Evolutionary conservation across 768 basidiomycete genomes (phyloP).

Genomic region (Hypholoma fasciculare): DNA sequence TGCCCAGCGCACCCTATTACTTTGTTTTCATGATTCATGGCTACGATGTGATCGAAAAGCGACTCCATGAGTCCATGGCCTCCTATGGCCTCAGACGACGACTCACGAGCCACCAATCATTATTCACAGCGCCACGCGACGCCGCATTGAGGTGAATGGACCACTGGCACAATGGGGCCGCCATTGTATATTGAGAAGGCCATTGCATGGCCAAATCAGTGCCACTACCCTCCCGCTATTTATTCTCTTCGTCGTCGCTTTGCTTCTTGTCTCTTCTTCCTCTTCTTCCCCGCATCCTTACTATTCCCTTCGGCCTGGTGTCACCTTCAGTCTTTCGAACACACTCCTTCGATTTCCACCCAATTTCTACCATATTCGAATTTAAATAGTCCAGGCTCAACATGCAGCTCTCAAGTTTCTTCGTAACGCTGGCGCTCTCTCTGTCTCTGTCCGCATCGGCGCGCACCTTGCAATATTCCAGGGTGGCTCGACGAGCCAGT

Average conservation of each 20-base stretch:
- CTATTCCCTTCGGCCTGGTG: conserved; percentile 15
- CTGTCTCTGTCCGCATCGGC: conserved; percentile 32
- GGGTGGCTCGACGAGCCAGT: conserved; percentile 28
- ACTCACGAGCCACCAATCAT: too few relatives aligned
- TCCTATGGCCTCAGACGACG: too few relatives aligned
- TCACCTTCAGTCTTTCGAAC: conserved; percentile 6
- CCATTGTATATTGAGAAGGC: too few relatives aligned
- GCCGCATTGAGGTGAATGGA: too few relatives aligned
- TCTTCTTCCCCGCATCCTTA: conserved; percentile 1
- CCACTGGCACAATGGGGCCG: too few relatives aligned
- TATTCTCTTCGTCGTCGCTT: background rate
- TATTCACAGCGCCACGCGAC: too few relatives aligned
- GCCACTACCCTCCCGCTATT: background rate
- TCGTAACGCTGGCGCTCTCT: conserved; percentile 35
- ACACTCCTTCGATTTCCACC: background rate
- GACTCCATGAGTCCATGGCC: too few relatives aligned
- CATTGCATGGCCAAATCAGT: background rate
- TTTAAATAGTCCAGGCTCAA: conserved; percentile 15
- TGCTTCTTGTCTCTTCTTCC: background rate
- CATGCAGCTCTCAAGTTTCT: conserved; percentile 33
- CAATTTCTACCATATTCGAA: background rate
- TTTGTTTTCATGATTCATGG: too few relatives aligned
- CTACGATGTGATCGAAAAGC: too few relatives aligned
- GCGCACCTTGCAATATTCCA: conserved; percentile 26
- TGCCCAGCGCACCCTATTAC: too few relatives aligned